phyloP scores from a whole-genome alignment of 352 stramenopile genomes.

The Globisporangium spinosum region DNA sequence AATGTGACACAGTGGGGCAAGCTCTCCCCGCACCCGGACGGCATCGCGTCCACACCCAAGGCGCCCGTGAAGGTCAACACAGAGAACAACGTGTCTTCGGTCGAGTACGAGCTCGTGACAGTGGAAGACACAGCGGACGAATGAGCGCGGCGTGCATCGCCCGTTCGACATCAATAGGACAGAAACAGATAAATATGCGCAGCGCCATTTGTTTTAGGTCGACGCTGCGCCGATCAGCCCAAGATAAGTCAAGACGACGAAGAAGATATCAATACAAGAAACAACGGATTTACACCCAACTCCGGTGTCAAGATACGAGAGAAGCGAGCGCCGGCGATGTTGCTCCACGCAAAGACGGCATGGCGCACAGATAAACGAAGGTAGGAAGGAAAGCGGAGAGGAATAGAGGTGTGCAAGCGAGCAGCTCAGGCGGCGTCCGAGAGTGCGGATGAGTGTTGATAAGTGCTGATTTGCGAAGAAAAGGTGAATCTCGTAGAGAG shows the following conservation, averaged over 20 bases:
- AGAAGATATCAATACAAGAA: constrained; percentile 11
- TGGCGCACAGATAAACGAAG: background rate
- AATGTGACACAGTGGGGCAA: constrained; percentile 88
- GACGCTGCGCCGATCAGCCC: constrained; percentile 1
- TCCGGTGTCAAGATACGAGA: background rate
- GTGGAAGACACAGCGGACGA: constrained; percentile 55
- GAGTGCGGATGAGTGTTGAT: background rate
- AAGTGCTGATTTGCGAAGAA: background rate
- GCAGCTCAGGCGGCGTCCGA: background rate
- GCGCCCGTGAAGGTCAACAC: constrained; percentile 44
- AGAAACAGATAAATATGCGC: constrained; percentile 9
- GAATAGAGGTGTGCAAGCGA: background rate
- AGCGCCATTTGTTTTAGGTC: constrained; percentile 7
- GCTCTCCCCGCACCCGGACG: constrained; percentile 64
- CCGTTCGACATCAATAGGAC: constrained; percentile 3
- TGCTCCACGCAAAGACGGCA: background rate
- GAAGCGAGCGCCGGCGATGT: too few relatives aligned
- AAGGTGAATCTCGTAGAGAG: background rate
- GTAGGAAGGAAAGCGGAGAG: background rate
- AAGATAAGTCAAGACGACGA: constrained; percentile 8
- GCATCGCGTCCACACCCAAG: constrained; percentile 62
- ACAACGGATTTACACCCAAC: background rate
- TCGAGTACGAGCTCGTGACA: constrained; percentile 87
- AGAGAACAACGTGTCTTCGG: constrained; percentile 68
- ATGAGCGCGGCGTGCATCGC: constrained; percentile 6